phyloP scores from a whole-genome alignment of 176 grass and related monocot genomes.

The Aegilops umbellulata region DNA sequence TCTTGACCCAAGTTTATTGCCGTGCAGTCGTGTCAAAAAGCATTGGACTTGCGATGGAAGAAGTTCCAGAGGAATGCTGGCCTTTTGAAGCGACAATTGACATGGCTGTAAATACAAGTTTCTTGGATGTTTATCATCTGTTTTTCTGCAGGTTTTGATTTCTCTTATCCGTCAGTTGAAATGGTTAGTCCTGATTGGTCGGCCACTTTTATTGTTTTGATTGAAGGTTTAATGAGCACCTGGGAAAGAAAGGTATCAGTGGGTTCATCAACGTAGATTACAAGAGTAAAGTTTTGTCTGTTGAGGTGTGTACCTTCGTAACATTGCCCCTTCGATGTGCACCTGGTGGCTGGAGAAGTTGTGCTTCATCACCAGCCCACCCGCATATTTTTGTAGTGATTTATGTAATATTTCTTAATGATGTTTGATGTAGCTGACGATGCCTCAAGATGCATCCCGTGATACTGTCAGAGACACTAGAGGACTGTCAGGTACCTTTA shows the following conservation, averaged over 20 bases:
- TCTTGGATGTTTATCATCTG: slow-evolving; percentile 1
- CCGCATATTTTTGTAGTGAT: slow-evolving; percentile 5
- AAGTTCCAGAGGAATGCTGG: slow-evolving; percentile 91
- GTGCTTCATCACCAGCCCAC: neutral
- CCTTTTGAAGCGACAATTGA: slow-evolving; percentile 77
- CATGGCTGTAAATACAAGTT: slow-evolving; percentile 75
- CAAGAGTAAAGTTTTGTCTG: slow-evolving; percentile 59
- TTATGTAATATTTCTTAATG: slow-evolving; percentile 7
- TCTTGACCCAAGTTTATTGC: slow-evolving; percentile 21
- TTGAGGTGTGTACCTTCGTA: slow-evolving; percentile 60
- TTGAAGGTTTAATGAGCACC: slow-evolving; percentile 87
- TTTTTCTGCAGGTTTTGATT: neutral
- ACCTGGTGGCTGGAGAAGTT: neutral
- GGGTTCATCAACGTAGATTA: slow-evolving; percentile 90
- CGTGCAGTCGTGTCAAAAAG: slow-evolving; percentile 71
- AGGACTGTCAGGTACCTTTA: slow-evolving; percentile 85
- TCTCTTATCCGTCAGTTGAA: neutral
- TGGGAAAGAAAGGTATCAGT: slow-evolving; percentile 88
- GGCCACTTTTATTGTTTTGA: slow-evolving; percentile 16
- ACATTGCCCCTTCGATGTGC: neutral
- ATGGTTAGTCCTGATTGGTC: slow-evolving; percentile 14
- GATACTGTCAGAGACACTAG: slow-evolving; percentile 79
- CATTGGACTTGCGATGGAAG: slow-evolving; percentile 71
- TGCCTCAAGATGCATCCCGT: slow-evolving; percentile 97
- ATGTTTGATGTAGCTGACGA: slow-evolving; percentile 61